Evolutionary conservation across 2,329 filamentous ascomycete species (phyloP).

Genomic region (Elsinoe ampelina): DNA sequence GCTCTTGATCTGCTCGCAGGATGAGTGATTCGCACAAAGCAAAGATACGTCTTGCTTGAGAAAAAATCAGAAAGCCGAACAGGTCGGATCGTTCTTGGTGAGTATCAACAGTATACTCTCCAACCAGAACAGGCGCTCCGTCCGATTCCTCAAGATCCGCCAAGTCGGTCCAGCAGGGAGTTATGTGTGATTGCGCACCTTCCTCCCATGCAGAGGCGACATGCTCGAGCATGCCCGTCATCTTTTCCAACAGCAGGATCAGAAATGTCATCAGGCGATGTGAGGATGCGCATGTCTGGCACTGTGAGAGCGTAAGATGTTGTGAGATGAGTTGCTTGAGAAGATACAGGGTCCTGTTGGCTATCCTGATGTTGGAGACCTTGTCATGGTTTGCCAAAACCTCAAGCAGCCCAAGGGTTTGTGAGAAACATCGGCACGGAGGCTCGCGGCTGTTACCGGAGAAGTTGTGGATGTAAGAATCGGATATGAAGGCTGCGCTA

Average conservation of each 20-base stretch:
- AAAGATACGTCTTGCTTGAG: neutral
- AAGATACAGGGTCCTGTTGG: neutral
- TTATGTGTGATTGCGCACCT: neutral
- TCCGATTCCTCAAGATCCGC: neutral
- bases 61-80: neutral
- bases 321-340: neutral
- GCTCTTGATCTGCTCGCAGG: neutral
- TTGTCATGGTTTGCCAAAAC: neutral
- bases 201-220: neutral
- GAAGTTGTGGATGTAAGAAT: too few species aligned
- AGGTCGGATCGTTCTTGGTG: neutral
- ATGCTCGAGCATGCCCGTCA: neutral
- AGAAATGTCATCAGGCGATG: neutral
- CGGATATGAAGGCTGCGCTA: too few species aligned
- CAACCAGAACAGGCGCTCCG: neutral
- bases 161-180: neutral
- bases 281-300: neutral
- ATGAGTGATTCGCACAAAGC: neutral
- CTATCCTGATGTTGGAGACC: neutral
- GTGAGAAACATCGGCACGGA: neutral
- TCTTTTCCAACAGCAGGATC: neutral
- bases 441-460: too few species aligned
- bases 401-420: neutral
- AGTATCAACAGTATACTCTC: neutral
- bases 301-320: neutral